These are phyloP conservation scores for Monosporascus sp. DNA, from an alignment of 2,329 filamentous ascomycete species.

Conservation along the genomic window DNA sequence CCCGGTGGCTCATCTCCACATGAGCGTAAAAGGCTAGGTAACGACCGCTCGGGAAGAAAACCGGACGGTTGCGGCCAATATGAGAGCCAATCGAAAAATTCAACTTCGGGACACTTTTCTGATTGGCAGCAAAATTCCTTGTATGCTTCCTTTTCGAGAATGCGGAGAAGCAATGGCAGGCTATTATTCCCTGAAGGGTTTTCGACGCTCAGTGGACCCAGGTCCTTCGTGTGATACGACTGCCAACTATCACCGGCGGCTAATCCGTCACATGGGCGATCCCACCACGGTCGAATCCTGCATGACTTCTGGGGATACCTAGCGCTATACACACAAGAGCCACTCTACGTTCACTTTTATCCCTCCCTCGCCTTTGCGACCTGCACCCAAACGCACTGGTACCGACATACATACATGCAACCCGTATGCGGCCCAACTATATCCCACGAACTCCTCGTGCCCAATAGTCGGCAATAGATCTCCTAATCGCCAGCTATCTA, in stretches of 20 bases:
- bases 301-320: conserved; percentile 12
- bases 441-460: conserved; percentile 22
- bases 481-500: conserved; percentile 2
- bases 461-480: conserved; percentile 17
- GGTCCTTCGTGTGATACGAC: not conserved
- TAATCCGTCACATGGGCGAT: conserved; percentile 15
- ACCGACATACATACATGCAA: conserved; percentile 18
- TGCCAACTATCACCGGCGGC: conserved; percentile 12
- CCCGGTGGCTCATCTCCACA: not conserved
- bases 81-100: conserved; percentile 20
- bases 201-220: not conserved
- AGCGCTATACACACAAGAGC: conserved; percentile 3
- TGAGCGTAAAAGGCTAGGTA: conserved; percentile 7
- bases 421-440: conserved; percentile 24
- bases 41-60: conserved; percentile 1
- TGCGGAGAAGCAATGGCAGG: conserved; percentile 18
- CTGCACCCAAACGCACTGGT: conserved; percentile 9
- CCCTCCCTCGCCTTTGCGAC: not conserved
- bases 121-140: conserved; percentile 19
- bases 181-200: conserved; percentile 3
- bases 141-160: conserved; percentile 13
- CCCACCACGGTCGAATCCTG: conserved; percentile 12
- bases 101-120: conserved; percentile 10
- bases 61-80: conserved; percentile 1
- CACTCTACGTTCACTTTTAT: not conserved